Evolutionary conservation across 2,329 filamentous ascomycete species (phyloP).

Genomic region (Fusarium miscanthi): DNA sequence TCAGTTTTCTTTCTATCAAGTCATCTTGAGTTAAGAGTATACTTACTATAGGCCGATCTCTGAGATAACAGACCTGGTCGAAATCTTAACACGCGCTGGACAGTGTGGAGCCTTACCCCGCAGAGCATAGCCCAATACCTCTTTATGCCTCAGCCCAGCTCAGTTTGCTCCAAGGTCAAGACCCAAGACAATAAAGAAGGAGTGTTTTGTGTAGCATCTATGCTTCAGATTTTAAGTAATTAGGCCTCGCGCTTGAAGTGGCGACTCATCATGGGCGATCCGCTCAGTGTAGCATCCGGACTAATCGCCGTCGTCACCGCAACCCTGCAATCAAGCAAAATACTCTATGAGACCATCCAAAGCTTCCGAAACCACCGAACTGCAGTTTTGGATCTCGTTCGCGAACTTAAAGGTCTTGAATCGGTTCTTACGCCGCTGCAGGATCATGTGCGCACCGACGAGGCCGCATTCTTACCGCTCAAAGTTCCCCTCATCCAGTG

Average conservation of each 20-base stretch:
- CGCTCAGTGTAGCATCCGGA: constrained; percentile 5
- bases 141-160: not conserved
- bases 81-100: not conserved
- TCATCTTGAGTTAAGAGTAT: not conserved
- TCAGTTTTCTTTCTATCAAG: not conserved
- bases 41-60: not conserved
- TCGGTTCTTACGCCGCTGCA: not conserved
- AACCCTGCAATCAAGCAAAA: constrained; percentile 30
- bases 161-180: not conserved
- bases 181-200: too few species aligned
- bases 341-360: constrained; percentile 33
- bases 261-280: not conserved
- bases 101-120: not conserved
- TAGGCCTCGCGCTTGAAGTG: not conserved
- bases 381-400: constrained; percentile 14
- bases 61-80: not conserved
- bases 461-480: constrained; percentile 28
- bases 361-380: constrained; percentile 30
- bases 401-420: constrained; percentile 12
- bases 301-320: constrained; percentile 27
- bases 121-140: not conserved
- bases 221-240: not conserved
- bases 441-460: constrained; percentile 11
- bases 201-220: not conserved
- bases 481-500: constrained; percentile 54